phyloP scores from a whole-genome alignment of 164 flowering plant genomes.

The Dillenia turbinata region DNA sequence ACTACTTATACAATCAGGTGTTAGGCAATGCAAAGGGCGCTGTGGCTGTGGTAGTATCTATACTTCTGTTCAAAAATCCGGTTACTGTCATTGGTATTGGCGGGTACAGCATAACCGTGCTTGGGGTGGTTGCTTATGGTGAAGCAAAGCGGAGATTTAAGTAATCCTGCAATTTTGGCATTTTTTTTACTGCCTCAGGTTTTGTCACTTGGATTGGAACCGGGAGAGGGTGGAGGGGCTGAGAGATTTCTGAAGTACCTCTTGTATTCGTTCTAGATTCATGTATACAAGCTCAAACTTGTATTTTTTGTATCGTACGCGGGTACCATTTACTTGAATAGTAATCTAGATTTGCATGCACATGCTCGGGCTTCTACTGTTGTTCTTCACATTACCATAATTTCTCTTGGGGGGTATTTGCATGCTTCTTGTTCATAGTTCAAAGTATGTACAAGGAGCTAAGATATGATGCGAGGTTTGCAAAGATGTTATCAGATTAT shows the following conservation, averaged over 20 bases:
- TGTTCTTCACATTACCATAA: too few relatives aligned
- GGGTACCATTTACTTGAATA: too few relatives aligned
- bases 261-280: not conserved
- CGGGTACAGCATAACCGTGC: constrained; percentile 77
- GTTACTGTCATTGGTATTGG: constrained; percentile 78
- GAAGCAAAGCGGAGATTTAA: constrained; percentile 77
- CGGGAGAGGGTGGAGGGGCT: not conserved
- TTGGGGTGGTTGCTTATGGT: constrained; percentile 86
- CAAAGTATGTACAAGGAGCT: too few relatives aligned
- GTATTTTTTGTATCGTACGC: too few relatives aligned
- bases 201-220: not conserved
- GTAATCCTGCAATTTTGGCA: constrained; percentile 14
- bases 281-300: too few relatives aligned
- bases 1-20: constrained; percentile 43
- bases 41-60: constrained; percentile 88
- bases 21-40: constrained; percentile 98
- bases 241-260: not conserved
- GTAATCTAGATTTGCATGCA: too few relatives aligned
- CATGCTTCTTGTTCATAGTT: too few relatives aligned
- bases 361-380: too few relatives aligned
- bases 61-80: constrained; percentile 76
- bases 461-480: too few relatives aligned
- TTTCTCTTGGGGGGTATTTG: too few relatives aligned
- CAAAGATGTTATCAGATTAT: too few relatives aligned
- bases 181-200: not conserved